Evolutionary conservation across 139 green algal genomes (phyloP).

Genomic region (Asterochloris erici): DNA sequence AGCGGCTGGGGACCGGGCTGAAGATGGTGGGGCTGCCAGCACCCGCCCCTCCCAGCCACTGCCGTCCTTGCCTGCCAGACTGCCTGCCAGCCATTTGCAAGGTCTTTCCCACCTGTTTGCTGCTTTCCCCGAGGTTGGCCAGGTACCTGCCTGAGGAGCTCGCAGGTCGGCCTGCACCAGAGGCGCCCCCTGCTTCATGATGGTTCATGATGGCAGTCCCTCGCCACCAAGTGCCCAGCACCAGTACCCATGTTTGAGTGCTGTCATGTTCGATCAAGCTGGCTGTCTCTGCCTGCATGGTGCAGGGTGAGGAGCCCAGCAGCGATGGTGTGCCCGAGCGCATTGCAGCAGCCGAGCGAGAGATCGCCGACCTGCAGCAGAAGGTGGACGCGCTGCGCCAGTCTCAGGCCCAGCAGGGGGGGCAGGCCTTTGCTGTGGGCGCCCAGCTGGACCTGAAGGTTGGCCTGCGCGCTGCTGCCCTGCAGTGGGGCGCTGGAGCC

Average conservation of each 20-base stretch:
- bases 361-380: slow-evolving; percentile 42
- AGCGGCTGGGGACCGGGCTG: slow-evolving; percentile 2
- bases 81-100: too few species aligned
- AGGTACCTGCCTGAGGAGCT: too few species aligned
- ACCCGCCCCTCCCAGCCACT: not conserved
- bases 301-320: not conserved
- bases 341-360: slow-evolving; percentile 20
- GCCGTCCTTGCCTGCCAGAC: too few species aligned
- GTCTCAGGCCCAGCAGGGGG: not conserved
- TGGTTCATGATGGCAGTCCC: too few species aligned
- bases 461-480: not conserved
- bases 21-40: not conserved
- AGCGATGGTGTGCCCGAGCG: not conserved
- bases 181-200: too few species aligned
- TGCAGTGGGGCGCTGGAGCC: not conserved
- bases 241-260: too few species aligned
- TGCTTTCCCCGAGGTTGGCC: too few species aligned
- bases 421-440: not conserved
- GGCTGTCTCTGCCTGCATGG: too few species aligned
- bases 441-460: slow-evolving; percentile 22
- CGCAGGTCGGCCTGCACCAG: too few species aligned
- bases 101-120: too few species aligned
- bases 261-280: too few species aligned
- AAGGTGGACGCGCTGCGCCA: slow-evolving; percentile 40
- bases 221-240: too few species aligned